These are phyloP conservation scores for Tylopilus rubrobrunneus DNA, from an alignment of 768 basidiomycete genomes.

Conservation along the genomic window DNA sequence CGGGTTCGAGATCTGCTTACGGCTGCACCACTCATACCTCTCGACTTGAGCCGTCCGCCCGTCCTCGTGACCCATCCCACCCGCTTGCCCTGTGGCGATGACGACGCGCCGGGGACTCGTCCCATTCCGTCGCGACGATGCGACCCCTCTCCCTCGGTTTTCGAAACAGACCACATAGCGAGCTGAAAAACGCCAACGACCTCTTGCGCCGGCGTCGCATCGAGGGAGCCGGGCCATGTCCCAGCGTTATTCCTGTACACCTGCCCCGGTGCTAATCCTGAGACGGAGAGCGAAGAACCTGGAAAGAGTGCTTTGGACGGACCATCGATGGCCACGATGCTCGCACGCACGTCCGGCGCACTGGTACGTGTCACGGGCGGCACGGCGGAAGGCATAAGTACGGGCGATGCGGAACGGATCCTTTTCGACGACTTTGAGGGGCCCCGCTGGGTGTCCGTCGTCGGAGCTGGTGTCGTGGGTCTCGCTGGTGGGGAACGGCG, in stretches of 20 bases:
- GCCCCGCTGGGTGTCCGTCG: conserved; percentile 11
- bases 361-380: not conserved
- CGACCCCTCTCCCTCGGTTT: conserved; percentile 17
- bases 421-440: conserved; percentile 25
- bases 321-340: not conserved
- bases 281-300: not conserved
- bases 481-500: not conserved
- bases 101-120: conserved; percentile 9
- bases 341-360: conserved; percentile 1
- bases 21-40: not conserved
- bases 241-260: not conserved
- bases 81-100: not conserved
- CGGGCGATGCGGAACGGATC: conserved; percentile 13
- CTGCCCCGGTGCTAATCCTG: not conserved
- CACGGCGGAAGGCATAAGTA: too few species aligned
- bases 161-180: conserved; percentile 25
- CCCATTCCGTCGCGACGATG: conserved; percentile 5
- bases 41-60: conserved; percentile 17
- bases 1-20: not conserved
- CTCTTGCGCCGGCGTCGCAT: conserved; percentile 17
- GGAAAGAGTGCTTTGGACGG: not conserved
- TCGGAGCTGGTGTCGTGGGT: conserved; percentile 18
- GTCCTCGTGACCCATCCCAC: conserved; percentile 29
- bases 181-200: conserved; percentile 25
- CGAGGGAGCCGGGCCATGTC: not conserved